Evolutionary conservation across 129 eudicot species (phyloP).

Genomic region (Lonicera japonica): DNA sequence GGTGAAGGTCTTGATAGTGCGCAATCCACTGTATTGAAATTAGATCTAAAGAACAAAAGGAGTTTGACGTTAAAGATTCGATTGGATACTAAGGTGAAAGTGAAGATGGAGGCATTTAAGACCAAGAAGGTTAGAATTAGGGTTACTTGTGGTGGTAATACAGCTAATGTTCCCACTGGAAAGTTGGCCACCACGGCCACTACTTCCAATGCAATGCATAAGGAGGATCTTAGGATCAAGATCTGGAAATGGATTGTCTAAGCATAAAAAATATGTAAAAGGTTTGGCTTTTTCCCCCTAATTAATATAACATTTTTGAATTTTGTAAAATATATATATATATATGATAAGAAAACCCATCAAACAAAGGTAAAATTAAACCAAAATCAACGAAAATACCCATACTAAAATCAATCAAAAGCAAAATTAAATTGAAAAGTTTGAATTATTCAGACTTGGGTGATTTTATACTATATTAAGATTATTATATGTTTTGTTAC

Average conservation of each 20-base stretch:
- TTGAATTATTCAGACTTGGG: no score
- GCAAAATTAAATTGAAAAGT: no score
- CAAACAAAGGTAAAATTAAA: no score
- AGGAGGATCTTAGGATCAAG: conserved; percentile 28
- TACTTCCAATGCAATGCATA: conserved; percentile 7
- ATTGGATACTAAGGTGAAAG: conserved; percentile 27
- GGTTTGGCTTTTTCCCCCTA: background rate
- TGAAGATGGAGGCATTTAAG: no score
- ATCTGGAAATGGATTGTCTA: conserved; percentile 34
- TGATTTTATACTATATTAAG: no score
- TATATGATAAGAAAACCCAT: no score
- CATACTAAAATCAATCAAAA: no score
- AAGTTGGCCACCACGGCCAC: conserved; percentile 6
- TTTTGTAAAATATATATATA: no score
- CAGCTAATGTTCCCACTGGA: conserved; percentile 14
- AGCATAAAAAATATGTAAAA: background rate
- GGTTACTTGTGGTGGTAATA: conserved; percentile 22
- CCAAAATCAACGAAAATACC: no score
- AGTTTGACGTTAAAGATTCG: conserved; percentile 13
- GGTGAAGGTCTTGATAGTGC: background rate
- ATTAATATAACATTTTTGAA: background rate
- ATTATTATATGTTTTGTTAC: no score
- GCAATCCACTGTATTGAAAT: background rate
- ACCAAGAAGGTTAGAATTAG: conserved; percentile 15
- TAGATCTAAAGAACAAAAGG: conserved; percentile 17